phyloP scores from a whole-genome alignment of 805 yeast species.

The Cyberlindnera veronae region DNA sequence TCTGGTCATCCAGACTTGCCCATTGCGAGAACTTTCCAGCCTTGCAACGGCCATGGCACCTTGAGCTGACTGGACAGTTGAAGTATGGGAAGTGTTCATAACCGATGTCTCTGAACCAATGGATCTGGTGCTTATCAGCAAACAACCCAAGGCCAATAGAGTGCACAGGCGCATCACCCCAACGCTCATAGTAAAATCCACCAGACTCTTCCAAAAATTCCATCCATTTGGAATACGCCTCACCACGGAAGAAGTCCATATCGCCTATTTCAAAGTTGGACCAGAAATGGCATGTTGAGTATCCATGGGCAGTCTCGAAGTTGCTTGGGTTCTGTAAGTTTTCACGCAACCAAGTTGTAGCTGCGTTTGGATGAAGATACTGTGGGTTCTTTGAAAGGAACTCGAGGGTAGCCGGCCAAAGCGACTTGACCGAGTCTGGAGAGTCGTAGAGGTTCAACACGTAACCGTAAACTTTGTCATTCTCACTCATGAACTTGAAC shows the following conservation, averaged over 20 bases:
- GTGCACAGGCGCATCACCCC: constrained; percentile 95
- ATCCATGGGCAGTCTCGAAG: constrained; percentile 39
- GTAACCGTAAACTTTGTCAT: constrained; percentile 71
- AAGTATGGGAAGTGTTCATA: constrained; percentile 71
- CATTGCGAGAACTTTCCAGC: constrained; percentile 54
- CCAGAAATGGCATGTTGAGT: constrained; percentile 82
- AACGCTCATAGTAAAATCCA: constrained; percentile 84
- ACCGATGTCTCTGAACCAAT: constrained; percentile 87
- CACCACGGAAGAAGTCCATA: constrained; percentile 72
- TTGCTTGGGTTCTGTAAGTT: constrained; percentile 48
- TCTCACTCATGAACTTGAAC: constrained; percentile 66
- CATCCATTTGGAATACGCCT: constrained; percentile 64
- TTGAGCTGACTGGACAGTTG: constrained; percentile 65
- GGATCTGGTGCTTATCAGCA: constrained; percentile 63
- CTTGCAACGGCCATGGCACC: constrained; percentile 45
- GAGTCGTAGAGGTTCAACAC: constrained; percentile 67
- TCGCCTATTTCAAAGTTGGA: constrained; percentile 83
- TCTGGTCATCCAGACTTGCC: constrained; percentile 55
- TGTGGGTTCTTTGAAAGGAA: constrained; percentile 56
- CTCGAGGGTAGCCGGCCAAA: constrained; percentile 69
- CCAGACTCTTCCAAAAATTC: constrained; percentile 62
- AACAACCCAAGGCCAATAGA: constrained; percentile 70
- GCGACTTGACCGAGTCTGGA: constrained; percentile 54
- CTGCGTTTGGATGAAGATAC: constrained; percentile 54
- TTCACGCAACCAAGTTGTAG: constrained; percentile 62